Base-by-base conservation (phyloP, 2,329 filamentous ascomycete species). In the Trichoderma sp. region DNA sequence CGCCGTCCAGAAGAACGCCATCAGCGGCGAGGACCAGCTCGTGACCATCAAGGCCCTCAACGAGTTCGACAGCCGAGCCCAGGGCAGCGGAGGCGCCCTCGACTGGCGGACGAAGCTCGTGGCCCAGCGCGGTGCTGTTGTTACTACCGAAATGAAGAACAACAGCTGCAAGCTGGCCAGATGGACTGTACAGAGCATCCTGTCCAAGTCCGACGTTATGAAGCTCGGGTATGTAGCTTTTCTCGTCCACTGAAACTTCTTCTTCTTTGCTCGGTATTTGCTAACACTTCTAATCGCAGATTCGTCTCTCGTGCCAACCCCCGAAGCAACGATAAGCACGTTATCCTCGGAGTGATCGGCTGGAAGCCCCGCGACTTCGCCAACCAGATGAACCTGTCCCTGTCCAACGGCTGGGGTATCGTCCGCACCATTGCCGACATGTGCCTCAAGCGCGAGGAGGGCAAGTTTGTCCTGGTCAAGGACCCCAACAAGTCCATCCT, bases 81-180 rank as follows among this genome's bases (percentile, higher is more conserved):
- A 97, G 81, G 96, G 96, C 77, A 93, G 93, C 76, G 96, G 96
- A 76, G 94, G 95, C 75, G 96, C 96, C 70, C 88, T 99, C 67
- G 96, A 99, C 88, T 99, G 96, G 96, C 90, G 96, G 81, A 92
- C 91, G 76, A 99, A 99, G 89, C 89, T 99, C 73, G 92, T 93
- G 75, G 94, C 91, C 77, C 95, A 98, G 86, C 92, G 96, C 79
- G 96, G 96, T 90, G 96, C 96, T 71, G 95, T 99, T 57, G 93
- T 99, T 30, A 96, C 96, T 23, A 99, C 96, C 13, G 96, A 99
- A 87, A 99, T 99, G 96, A 99, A 99, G 93, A 99, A 99, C 90
- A 99, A 99, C 89, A 94, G 91, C 80, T 97, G 94, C 92, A 99
- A 99, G 88, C 91, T 99, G 74, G 96, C 96, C 72, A 88, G 96